Conservation (phyloP, 768 basidiomycete species). For the Agrocybe praecox region DNA sequence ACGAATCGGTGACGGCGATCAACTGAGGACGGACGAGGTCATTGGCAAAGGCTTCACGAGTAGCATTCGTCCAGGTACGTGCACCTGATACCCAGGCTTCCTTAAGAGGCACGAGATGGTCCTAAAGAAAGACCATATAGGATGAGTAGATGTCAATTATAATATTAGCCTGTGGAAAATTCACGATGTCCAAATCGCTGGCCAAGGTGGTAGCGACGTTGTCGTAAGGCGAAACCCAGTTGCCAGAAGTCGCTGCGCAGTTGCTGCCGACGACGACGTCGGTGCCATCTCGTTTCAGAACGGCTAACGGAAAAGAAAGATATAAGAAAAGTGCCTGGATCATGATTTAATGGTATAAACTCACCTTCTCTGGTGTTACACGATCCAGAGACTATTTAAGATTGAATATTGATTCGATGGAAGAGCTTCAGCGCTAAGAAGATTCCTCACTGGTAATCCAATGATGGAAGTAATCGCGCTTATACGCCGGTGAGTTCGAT, state of each 20-base stretch:
- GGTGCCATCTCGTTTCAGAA: slow-evolving; percentile 47
- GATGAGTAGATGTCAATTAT: too few species aligned
- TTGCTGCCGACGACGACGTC: slow-evolving; percentile 40
- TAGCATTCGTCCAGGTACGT: slow-evolving; percentile 48
- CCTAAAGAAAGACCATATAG: slow-evolving; percentile 35
- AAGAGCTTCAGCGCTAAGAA: background rate
- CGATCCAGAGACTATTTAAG: slow-evolving; percentile 42
- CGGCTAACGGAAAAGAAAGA: slow-evolving; percentile 27
- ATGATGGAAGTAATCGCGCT: slow-evolving; percentile 42
- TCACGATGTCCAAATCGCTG: slow-evolving; percentile 54
- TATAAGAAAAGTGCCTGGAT: too few species aligned
- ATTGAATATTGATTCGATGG: background rate
- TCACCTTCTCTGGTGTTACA: slow-evolving; percentile 57
- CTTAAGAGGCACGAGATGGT: slow-evolving; percentile 57
- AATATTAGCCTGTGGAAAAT: too few species aligned
- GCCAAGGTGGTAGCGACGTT: slow-evolving; percentile 42
- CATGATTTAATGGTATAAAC: too few species aligned
- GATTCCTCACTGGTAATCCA: slow-evolving; percentile 50
- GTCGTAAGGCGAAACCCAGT: slow-evolving; percentile 58
- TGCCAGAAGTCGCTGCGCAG: slow-evolving; percentile 48
- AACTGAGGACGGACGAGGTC: slow-evolving; percentile 58
- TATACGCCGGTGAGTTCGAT: slow-evolving; percentile 35
- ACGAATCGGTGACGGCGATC: slow-evolving; percentile 48
- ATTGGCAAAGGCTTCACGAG: slow-evolving; percentile 55
- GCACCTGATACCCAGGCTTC: slow-evolving; percentile 64